Percentiles rank a stretch among this genome's conserved stretches.
Evolutionary conservation across 2,329 filamentous ascomycete genomes (phyloP).

Genomic region (Fusarium buxicola): DNA sequence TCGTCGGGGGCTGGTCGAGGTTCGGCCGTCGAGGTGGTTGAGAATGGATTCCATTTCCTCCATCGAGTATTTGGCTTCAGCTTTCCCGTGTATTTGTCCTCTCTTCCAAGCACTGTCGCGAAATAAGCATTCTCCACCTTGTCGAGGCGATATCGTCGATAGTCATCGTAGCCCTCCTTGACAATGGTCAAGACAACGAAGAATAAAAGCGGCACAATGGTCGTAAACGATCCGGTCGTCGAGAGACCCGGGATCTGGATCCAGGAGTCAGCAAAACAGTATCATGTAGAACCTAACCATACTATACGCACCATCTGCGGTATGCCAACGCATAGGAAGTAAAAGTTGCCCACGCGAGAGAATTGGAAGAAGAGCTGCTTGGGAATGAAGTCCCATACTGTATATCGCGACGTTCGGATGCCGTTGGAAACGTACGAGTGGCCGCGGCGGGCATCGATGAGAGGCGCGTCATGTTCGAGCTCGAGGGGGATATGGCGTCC

Average conservation of each 20-base stretch:
- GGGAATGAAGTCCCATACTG: slow-evolving; percentile 84
- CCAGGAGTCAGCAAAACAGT: slow-evolving; percentile 19
- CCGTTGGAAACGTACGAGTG: slow-evolving; percentile 66
- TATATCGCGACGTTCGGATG: slow-evolving; percentile 87
- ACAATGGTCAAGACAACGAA: slow-evolving; percentile 84
- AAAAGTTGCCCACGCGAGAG: slow-evolving; percentile 86
- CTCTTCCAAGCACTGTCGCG: slow-evolving; percentile 58
- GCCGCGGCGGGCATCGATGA: slow-evolving; percentile 64
- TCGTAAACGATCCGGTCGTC: slow-evolving; percentile 81
- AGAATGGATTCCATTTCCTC: slow-evolving; percentile 50
- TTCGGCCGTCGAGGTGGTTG: slow-evolving; percentile 45
- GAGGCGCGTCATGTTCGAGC: slow-evolving; percentile 52
- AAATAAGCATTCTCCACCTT: slow-evolving; percentile 78
- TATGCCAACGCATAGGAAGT: slow-evolving; percentile 86
- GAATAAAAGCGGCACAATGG: slow-evolving; percentile 78
- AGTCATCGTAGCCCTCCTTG: slow-evolving; percentile 91
- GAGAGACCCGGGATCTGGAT: slow-evolving; percentile 73
- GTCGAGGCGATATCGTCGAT: slow-evolving; percentile 81
- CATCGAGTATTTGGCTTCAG: slow-evolving; percentile 37
- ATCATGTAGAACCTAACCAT: background rate
- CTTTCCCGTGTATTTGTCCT: slow-evolving; percentile 50
- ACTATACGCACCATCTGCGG: slow-evolving; percentile 71
- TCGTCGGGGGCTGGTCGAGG: slow-evolving; percentile 58
- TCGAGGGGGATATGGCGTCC: slow-evolving; percentile 65
- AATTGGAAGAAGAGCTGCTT: slow-evolving; percentile 89